Conservation (phyloP, 441 rosid genomes). For the Macaranga tanarius region DNA sequence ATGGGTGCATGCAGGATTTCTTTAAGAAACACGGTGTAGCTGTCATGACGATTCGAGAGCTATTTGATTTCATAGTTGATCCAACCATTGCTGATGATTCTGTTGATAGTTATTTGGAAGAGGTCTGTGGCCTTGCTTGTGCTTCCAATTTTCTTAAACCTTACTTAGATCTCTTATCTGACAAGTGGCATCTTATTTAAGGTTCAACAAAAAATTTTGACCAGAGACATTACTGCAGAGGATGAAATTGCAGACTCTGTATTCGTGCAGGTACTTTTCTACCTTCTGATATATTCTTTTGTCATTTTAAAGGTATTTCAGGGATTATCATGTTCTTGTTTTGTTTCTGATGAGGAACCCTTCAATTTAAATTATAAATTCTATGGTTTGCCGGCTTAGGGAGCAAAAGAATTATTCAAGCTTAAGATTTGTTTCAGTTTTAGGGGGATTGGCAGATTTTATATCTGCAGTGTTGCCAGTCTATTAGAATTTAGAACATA, state of each 20-base stretch:
- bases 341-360: too few species aligned
- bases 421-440: neutral
- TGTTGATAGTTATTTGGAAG: conserved; percentile 81
- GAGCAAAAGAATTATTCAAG: neutral
- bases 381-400: neutral
- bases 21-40: conserved; percentile 90
- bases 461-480: neutral
- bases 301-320: neutral
- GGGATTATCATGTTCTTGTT: neutral
- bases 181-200: conserved; percentile 31
- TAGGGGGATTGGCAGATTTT: neutral
- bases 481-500: too few species aligned
- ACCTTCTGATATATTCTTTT: neutral
- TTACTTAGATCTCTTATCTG: conserved; percentile 13
- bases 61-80: conserved; percentile 92
- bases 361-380: too few species aligned
- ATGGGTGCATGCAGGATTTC: conserved; percentile 54
- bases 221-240: conserved; percentile 67
- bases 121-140: conserved; percentile 43
- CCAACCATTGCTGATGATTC: conserved; percentile 70
- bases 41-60: conserved; percentile 86
- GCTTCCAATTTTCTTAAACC: neutral
- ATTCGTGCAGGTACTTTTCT: conserved; percentile 62
- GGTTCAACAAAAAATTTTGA: conserved; percentile 71
- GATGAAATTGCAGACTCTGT: conserved; percentile 94